These are phyloP conservation scores for Helicocarpus griseus DNA, from an alignment of 2,329 filamentous ascomycete genomes.

Conservation along the genomic window DNA sequence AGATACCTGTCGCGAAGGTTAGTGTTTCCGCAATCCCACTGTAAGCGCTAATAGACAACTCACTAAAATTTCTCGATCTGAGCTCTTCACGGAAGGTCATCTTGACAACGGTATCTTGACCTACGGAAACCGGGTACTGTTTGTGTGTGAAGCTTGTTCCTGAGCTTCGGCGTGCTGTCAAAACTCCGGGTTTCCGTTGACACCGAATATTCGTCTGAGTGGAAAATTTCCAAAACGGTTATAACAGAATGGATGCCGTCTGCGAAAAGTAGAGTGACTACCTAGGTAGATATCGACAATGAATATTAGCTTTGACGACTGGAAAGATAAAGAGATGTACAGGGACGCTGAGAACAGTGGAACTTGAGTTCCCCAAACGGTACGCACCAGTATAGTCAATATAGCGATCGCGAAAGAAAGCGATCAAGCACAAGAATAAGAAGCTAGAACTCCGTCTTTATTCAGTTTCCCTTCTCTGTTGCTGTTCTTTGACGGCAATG, in stretches of 20 bases:
- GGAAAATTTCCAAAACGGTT: background rate
- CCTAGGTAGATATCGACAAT: background rate
- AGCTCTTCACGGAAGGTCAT: slow-evolving; percentile 53
- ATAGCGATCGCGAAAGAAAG: background rate
- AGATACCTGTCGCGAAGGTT: slow-evolving; percentile 47
- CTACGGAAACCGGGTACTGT: background rate
- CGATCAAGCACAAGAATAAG: background rate
- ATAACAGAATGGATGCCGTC: background rate
- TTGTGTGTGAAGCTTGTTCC: background rate
- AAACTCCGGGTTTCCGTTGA: background rate
- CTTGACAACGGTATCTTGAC: slow-evolving; percentile 1
- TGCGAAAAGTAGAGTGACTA: background rate
- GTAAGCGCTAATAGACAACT: slow-evolving; percentile 21
- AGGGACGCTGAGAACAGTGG: background rate
- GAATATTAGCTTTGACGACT: no score
- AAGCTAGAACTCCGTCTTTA: background rate
- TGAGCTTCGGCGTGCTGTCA: background rate
- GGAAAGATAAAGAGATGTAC: background rate
- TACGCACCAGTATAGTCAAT: background rate
- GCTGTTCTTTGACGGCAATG: background rate
- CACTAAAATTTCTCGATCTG: slow-evolving; percentile 58
- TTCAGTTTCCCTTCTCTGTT: background rate
- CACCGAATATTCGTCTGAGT: background rate
- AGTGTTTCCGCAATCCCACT: slow-evolving; percentile 1
- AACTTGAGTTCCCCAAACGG: background rate